Conservation (phyloP, 1,139 yeast species). For the Diutina mesorugosa region DNA sequence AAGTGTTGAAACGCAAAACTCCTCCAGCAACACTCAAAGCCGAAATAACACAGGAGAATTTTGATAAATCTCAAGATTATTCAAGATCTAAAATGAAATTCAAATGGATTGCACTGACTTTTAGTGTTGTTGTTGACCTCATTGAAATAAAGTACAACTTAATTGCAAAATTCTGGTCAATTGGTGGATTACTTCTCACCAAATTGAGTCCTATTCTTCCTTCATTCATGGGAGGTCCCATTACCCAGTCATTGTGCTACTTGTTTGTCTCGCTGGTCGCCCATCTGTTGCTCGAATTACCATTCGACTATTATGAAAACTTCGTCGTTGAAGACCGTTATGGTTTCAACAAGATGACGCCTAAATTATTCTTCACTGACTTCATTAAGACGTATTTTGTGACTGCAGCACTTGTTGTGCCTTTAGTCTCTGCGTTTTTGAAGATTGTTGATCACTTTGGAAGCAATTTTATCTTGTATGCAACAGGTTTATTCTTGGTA, state of each 20-base stretch:
- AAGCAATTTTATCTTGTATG: constrained; percentile 65
- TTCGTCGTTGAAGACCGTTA: constrained; percentile 86
- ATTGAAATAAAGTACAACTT: constrained; percentile 47
- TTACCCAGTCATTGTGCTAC: constrained; percentile 60
- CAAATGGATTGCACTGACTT: constrained; percentile 42
- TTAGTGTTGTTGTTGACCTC: constrained; percentile 42
- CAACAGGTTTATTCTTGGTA: constrained; percentile 56
- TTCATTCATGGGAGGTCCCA: constrained; percentile 25
- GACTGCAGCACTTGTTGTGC: constrained; percentile 50
- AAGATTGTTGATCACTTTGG: constrained; percentile 75
- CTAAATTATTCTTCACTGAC: constrained; percentile 60
- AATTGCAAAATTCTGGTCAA: constrained; percentile 57
- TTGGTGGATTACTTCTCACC: constrained; percentile 24
- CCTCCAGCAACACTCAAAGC: constrained; percentile 55
- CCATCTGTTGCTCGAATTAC: constrained; percentile 35
- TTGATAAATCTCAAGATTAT: constrained; percentile 67
- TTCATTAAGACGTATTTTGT: constrained; percentile 46
- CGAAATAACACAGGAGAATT: constrained; percentile 60
- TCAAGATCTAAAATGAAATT: constrained; percentile 74
- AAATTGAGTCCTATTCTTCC: constrained; percentile 10
- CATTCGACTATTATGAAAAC: constrained; percentile 60
- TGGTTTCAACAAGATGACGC: constrained; percentile 84
- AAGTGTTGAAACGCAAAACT: constrained; percentile 38
- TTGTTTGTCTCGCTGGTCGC: constrained; percentile 30
- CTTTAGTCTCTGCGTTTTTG: constrained; percentile 61